Evolutionary conservation across 208 protist species (phyloP).

Genomic region (Porcisia hertigi): DNA sequence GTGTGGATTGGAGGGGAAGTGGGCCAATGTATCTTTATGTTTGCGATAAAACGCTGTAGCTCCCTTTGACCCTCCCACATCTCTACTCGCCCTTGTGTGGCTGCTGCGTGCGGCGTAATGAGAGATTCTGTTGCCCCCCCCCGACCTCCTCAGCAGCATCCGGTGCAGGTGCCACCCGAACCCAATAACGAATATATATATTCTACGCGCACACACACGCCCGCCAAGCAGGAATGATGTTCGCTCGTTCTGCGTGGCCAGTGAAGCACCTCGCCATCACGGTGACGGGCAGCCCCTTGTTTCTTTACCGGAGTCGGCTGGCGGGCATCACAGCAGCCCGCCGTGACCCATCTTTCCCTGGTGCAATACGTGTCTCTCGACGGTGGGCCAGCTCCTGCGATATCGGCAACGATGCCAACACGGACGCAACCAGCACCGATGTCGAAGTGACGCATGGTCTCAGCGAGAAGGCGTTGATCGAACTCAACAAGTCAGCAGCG

Average conservation of each 20-base stretch:
- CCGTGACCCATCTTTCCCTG: not conserved
- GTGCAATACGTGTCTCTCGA: not conserved
- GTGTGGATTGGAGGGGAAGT: not conserved
- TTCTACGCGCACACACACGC: not conserved
- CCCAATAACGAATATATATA: not conserved
- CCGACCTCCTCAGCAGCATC: not conserved
- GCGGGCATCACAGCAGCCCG: not conserved
- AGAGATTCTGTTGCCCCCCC: not conserved
- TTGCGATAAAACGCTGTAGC: not conserved
- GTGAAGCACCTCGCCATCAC: not conserved
- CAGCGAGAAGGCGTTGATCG: conserved; percentile 46
- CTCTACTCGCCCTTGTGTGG: not conserved
- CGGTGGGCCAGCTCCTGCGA: conserved; percentile 12
- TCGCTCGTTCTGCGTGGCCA: not conserved
- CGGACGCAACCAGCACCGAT: not conserved
- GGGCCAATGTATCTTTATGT: not conserved
- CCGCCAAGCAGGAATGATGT: not conserved
- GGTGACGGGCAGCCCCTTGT: not conserved
- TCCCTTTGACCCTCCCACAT: not conserved
- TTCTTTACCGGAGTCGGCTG: not conserved
- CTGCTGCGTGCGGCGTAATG: not conserved
- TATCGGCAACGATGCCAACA: not conserved
- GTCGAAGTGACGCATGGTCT: not conserved
- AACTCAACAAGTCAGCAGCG: conserved; percentile 61
- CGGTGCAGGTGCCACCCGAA: not conserved